A percentile compares a stretch with the other conserved stretches of the same genome.
phyloP scores from a whole-genome alignment of 306 rosid genomes.

The Hippophae tibetana region DNA sequence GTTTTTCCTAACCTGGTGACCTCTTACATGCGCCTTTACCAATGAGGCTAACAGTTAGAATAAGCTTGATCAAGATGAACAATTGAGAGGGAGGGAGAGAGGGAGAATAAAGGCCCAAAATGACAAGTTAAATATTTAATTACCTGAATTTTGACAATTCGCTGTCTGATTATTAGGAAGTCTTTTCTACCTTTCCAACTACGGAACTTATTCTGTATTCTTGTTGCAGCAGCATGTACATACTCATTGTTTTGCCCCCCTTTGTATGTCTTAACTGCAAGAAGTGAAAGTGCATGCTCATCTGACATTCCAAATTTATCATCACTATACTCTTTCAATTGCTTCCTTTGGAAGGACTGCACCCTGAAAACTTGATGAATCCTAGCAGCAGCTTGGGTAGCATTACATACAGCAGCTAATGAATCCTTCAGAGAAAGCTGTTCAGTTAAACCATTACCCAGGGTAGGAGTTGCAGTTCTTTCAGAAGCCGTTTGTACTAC shows the following conservation, averaged over 20 bases:
- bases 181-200: slow-evolving; percentile 91
- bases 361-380: slow-evolving; percentile 65
- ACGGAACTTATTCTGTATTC: slow-evolving; percentile 81
- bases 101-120: not conserved
- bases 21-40: slow-evolving; percentile 83
- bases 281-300: slow-evolving; percentile 43
- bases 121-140: not conserved
- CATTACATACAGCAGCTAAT: slow-evolving; percentile 71
- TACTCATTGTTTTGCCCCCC: slow-evolving; percentile 40
- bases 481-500: slow-evolving; percentile 61
- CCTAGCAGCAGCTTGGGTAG: slow-evolving; percentile 79
- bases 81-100: not conserved
- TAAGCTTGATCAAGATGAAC: not conserved
- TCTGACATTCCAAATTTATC: slow-evolving; percentile 48
- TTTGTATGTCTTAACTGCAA: slow-evolving; percentile 40
- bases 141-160: slow-evolving; percentile 89
- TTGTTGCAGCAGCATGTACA: slow-evolving; percentile 54
- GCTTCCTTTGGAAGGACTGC: slow-evolving; percentile 73
- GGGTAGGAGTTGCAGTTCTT: slow-evolving; percentile 50
- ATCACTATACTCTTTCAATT: slow-evolving; percentile 26
- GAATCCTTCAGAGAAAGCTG: slow-evolving; percentile 69
- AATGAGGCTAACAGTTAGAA: slow-evolving; percentile 25
- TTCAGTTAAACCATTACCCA: slow-evolving; percentile 42
- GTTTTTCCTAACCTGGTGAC: slow-evolving; percentile 86
- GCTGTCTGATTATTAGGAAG: slow-evolving; percentile 67